Conservation (phyloP, 1,284 basidiomycete genomes). For the Earliella scabrosa region DNA sequence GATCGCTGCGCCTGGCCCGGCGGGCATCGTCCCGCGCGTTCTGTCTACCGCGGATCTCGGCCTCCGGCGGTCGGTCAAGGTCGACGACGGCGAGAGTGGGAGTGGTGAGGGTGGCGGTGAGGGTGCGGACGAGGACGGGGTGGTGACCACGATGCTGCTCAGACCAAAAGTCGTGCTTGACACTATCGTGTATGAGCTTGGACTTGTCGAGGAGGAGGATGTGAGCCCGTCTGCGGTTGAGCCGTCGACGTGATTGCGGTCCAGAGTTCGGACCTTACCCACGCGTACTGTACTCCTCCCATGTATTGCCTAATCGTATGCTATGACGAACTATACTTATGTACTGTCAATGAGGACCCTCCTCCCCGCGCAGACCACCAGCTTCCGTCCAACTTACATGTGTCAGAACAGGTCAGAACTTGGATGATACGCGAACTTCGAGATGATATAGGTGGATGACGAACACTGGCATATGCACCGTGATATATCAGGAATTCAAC, state of each 20-base stretch:
- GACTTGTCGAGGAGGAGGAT: constrained; percentile 27
- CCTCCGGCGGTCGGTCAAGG: constrained; percentile 31
- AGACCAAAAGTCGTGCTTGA: constrained; percentile 44
- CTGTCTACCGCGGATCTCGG: constrained; percentile 45
- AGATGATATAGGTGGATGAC: too few relatives aligned
- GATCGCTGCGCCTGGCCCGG: constrained; percentile 9
- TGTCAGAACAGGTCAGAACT: too few relatives aligned
- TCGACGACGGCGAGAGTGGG: constrained; percentile 19
- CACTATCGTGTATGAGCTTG: constrained; percentile 27
- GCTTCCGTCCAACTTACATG: too few relatives aligned
- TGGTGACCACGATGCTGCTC: constrained; percentile 30
- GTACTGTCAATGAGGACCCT: too few relatives aligned
- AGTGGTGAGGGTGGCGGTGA: constrained; percentile 27
- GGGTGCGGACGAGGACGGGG: constrained; percentile 24
- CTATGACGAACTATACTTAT: not conserved
- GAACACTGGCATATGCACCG: too few relatives aligned
- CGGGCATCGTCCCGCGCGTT: constrained; percentile 27
- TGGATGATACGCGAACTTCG: too few relatives aligned
- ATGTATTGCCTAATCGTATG: constrained; percentile 1
- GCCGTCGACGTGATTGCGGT: constrained; percentile 8
- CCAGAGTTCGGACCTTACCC: not conserved
- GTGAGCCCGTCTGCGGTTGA: constrained; percentile 11
- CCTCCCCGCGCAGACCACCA: too few relatives aligned
- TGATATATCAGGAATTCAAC: too few relatives aligned
- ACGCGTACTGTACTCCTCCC: not conserved